Conservation (phyloP, 495 filamentous ascomycete species). For the Gamarada debralockiae region DNA sequence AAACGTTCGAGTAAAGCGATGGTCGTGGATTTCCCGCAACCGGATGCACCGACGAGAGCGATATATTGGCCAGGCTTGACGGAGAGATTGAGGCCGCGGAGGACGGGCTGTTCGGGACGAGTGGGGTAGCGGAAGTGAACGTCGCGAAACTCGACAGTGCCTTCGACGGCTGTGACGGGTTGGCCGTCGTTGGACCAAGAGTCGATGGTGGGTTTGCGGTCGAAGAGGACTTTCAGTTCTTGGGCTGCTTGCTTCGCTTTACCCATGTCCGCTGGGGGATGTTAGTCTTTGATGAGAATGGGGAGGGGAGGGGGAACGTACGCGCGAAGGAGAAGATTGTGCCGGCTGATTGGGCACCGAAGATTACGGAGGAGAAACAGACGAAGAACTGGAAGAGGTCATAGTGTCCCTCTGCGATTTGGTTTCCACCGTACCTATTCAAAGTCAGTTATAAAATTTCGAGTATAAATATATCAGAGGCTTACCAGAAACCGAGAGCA, state of each 20-base stretch:
- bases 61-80: constrained; percentile 76
- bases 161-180: constrained; percentile 52
- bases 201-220: constrained; percentile 74
- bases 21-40: constrained; percentile 81
- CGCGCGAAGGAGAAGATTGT: constrained; percentile 79
- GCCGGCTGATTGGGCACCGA: constrained; percentile 82
- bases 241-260: constrained; percentile 79
- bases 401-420: constrained; percentile 69
- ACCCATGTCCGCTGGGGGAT: constrained; percentile 63
- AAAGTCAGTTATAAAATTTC: constrained; percentile 2
- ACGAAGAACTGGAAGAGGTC: constrained; percentile 79
- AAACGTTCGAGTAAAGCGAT: constrained; percentile 80
- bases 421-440: constrained; percentile 65
- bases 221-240: constrained; percentile 74
- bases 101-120: constrained; percentile 72
- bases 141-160: constrained; percentile 71
- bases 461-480: no score
- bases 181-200: constrained; percentile 76
- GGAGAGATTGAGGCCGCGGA: constrained; percentile 67
- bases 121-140: constrained; percentile 83
- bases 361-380: constrained; percentile 74
- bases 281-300: constrained; percentile 16
- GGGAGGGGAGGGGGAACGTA: constrained; percentile 5
- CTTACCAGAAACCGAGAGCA: constrained; percentile 81
- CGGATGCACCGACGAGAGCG: constrained; percentile 76